Conservation (phyloP, 208 protist species). For the Leishmania gerbilli region DNA sequence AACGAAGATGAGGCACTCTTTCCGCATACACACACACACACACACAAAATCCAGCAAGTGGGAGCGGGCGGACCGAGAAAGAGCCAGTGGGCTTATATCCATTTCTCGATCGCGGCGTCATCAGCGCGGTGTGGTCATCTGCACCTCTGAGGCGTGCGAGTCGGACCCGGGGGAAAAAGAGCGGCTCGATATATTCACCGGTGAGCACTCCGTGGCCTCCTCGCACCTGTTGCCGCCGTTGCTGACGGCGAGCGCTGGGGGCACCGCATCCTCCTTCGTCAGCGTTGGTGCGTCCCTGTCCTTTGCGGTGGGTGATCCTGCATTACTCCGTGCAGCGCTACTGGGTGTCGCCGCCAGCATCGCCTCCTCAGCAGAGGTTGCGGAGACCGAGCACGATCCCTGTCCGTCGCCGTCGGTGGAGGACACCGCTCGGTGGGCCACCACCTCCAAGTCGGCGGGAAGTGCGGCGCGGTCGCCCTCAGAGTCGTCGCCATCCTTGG, state of each 20-base stretch:
- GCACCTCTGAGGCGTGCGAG: neutral
- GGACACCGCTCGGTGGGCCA: neutral
- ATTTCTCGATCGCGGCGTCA: neutral
- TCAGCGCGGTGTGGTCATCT: neutral
- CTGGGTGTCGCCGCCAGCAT: neutral
- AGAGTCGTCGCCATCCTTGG: too few species aligned
- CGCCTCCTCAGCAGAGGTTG: conserved; percentile 1
- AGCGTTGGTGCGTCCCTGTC: too few species aligned
- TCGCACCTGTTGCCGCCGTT: neutral
- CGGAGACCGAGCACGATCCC: neutral
- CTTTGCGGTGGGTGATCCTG: neutral
- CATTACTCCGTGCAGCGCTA: neutral
- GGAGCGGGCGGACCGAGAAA: neutral
- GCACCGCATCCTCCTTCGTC: neutral
- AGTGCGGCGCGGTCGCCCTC: neutral
- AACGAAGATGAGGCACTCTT: neutral
- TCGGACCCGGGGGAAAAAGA: too few species aligned
- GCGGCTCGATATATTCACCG: neutral
- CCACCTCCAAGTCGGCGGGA: neutral
- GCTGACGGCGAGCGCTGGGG: neutral
- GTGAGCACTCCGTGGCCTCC: neutral
- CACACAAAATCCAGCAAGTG: neutral
- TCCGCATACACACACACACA: neutral
- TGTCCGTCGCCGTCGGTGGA: neutral
- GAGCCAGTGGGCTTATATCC: too few species aligned